Conservation (phyloP, 1,284 basidiomycete species). For the Fomitopsis betulina region DNA sequence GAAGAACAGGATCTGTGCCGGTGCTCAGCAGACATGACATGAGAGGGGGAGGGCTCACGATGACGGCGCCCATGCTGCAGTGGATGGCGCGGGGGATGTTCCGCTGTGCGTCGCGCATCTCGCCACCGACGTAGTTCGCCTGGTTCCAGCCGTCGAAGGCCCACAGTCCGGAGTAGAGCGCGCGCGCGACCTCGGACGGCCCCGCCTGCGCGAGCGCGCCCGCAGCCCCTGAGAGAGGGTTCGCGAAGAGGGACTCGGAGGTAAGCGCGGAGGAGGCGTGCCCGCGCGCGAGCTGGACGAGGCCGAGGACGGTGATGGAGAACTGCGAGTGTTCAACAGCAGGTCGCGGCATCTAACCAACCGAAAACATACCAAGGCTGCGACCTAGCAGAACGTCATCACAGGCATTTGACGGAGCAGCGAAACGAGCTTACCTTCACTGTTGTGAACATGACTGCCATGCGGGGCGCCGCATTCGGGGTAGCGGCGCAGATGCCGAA, state of each 20-base stretch:
- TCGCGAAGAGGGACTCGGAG: slow-evolving; percentile 58
- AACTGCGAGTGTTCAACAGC: slow-evolving; percentile 37
- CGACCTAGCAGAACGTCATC: slow-evolving; percentile 38
- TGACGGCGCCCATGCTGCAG: slow-evolving; percentile 77
- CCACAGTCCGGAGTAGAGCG: slow-evolving; percentile 94
- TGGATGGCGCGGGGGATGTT: slow-evolving; percentile 92
- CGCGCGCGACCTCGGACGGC: slow-evolving; percentile 85
- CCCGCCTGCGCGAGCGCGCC: slow-evolving; percentile 72
- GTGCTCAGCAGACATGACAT: background rate
- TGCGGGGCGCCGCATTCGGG: slow-evolving; percentile 74
- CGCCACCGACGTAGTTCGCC: slow-evolving; percentile 90
- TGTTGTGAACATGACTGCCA: slow-evolving; percentile 81
- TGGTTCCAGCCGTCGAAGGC: slow-evolving; percentile 95
- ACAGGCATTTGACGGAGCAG: background rate
- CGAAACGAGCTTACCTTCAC: slow-evolving; percentile 61
- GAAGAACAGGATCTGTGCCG: slow-evolving; percentile 62
- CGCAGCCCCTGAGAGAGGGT: slow-evolving; percentile 28
- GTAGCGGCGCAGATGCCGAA: slow-evolving; percentile 77
- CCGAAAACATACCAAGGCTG: slow-evolving; percentile 42
- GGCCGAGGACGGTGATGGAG: slow-evolving; percentile 66
- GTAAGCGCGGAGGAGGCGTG: slow-evolving; percentile 62
- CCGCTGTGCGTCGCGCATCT: slow-evolving; percentile 80
- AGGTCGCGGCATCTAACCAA: background rate
- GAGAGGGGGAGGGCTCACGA: slow-evolving; percentile 37
- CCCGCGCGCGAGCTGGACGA: slow-evolving; percentile 70